Evolutionary conservation across 805 yeast species (phyloP).

Genomic region (Lachancea sp.): DNA sequence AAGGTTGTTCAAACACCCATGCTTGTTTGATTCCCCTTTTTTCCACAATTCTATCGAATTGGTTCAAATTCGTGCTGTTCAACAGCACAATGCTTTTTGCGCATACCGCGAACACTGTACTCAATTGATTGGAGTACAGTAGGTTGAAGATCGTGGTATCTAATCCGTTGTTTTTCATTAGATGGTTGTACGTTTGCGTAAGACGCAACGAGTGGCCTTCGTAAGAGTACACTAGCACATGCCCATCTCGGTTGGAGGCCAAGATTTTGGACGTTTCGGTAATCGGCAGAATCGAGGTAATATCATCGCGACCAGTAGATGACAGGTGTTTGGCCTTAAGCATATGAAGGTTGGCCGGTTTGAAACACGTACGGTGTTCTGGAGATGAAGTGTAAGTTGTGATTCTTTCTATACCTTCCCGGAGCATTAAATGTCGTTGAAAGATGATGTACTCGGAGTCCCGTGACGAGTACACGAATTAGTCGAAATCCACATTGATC

Average conservation of each 20-base stretch:
- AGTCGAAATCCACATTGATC: no score
- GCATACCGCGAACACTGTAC: slow-evolving; percentile 27
- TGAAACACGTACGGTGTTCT: not conserved
- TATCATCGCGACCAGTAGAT: slow-evolving; percentile 17
- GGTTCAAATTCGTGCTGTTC: slow-evolving; percentile 27
- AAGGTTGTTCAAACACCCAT: slow-evolving; percentile 20
- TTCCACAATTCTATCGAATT: slow-evolving; percentile 30
- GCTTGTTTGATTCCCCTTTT: slow-evolving; percentile 25
- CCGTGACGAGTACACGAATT: no score
- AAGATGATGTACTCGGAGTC: no score
- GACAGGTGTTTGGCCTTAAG: slow-evolving; percentile 19
- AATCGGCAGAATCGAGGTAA: slow-evolving; percentile 21
- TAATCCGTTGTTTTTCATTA: slow-evolving; percentile 18
- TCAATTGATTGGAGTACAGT: slow-evolving; percentile 20
- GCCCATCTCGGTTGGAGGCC: slow-evolving; percentile 24
- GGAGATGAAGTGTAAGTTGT: not conserved
- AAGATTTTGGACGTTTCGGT: slow-evolving; percentile 24
- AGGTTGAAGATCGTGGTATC: slow-evolving; percentile 18
- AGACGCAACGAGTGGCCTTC: slow-evolving; percentile 19
- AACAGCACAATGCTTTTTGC: slow-evolving; percentile 21
- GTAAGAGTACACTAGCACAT: slow-evolving; percentile 26
- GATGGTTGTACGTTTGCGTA: slow-evolving; percentile 25
- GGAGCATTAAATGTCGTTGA: no score
- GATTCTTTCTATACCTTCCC: no score
- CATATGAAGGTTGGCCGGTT: slow-evolving; percentile 11